phyloP scores from a whole-genome alignment of 2,329 filamentous ascomycete genomes.

The Penicillium hesseltinei region DNA sequence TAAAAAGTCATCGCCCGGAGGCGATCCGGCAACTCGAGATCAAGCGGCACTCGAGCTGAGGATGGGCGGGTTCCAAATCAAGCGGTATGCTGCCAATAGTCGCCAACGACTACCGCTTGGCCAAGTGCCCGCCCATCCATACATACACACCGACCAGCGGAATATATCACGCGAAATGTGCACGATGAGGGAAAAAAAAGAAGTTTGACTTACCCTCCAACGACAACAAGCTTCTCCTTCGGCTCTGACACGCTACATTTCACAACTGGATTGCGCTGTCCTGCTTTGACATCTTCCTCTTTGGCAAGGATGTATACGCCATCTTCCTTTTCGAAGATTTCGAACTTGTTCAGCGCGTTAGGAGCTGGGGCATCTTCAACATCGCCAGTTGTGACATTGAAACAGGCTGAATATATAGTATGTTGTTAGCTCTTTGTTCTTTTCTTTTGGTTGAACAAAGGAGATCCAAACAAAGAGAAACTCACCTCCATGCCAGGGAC shows the following conservation, averaged over 20 bases:
- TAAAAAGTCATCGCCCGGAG: not conserved
- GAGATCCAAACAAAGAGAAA: constrained; percentile 3
- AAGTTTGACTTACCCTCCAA: constrained; percentile 61
- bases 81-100: not conserved
- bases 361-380: constrained; percentile 92
- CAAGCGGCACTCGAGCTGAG: not conserved
- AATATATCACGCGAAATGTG: not conserved
- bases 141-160: not conserved
- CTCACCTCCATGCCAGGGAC: constrained; percentile 92
- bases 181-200: not conserved
- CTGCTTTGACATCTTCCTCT: constrained; percentile 72
- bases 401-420: constrained; percentile 67
- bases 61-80: not conserved
- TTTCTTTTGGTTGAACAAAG: too few relatives aligned
- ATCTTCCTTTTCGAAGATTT: constrained; percentile 75
- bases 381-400: constrained; percentile 83
- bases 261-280: constrained; percentile 69
- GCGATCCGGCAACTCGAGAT: not conserved
- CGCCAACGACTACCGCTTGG: not conserved
- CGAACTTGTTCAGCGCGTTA: constrained; percentile 80
- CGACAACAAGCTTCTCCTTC: constrained; percentile 66
- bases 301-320: constrained; percentile 82
- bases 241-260: constrained; percentile 61
- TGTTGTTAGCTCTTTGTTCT: constrained; percentile 6
- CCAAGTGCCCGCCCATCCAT: not conserved